Percentiles rank a stretch among this genome's conserved stretches.
Evolutionary conservation across 169 alveolate genomes (phyloP).

Genomic region (Miamiensis avidus): DNA sequence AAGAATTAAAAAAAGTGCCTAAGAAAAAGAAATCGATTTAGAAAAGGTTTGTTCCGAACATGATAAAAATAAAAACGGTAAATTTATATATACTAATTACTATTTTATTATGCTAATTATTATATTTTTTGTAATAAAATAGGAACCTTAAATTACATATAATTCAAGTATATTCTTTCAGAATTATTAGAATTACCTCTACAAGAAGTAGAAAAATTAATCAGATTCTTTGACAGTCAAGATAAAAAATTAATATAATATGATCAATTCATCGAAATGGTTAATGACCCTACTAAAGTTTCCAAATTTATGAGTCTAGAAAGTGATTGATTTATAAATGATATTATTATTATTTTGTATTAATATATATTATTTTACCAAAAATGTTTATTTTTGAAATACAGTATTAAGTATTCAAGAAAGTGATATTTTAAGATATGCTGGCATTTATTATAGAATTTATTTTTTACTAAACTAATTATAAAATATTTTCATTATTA

Average conservation of each 20-base stretch:
- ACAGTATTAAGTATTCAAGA: too few relatives aligned
- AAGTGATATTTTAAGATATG: too few relatives aligned
- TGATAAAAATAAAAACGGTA: conserved; percentile 37
- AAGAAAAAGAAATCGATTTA: conserved; percentile 36
- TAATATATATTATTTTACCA: too few relatives aligned
- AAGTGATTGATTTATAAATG: too few relatives aligned
- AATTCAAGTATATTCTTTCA: conserved; percentile 10
- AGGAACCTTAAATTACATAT: conserved; percentile 8
- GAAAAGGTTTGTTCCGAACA: conserved; percentile 25
- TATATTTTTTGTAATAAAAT: too few relatives aligned
- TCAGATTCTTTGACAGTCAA: conserved; percentile 6
- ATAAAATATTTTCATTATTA: too few relatives aligned
- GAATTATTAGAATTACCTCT: conserved; percentile 2
- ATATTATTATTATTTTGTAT: too few relatives aligned
- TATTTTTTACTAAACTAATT: too few relatives aligned
- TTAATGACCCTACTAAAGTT: conserved; percentile 15
- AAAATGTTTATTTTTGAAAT: too few relatives aligned
- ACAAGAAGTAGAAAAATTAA: conserved; percentile 11
- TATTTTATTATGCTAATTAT: too few relatives aligned
- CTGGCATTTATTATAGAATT: too few relatives aligned
- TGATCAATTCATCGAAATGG: background rate
- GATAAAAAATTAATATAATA: background rate
- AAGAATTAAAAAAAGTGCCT: conserved; percentile 36
- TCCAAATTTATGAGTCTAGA: background rate
- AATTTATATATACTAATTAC: background rate